These are phyloP conservation scores for Penicillium verrucosum DNA, from an alignment of 2,329 filamentous ascomycete genomes.

Conservation along the genomic window DNA sequence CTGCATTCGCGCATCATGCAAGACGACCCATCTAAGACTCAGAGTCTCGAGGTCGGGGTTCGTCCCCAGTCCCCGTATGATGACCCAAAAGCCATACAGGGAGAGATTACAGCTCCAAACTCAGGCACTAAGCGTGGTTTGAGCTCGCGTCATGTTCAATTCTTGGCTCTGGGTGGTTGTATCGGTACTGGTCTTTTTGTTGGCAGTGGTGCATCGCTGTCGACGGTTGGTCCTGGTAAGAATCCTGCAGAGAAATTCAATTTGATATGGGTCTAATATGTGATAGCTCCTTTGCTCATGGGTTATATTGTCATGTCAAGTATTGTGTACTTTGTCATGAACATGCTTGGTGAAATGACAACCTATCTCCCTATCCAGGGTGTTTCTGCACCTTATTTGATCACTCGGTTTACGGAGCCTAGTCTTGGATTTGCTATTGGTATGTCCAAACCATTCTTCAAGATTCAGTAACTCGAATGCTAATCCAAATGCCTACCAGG, in stretches of 20 bases:
- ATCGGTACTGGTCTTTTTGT: constrained; percentile 57
- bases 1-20: constrained; percentile 2
- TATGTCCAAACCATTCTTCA: constrained; percentile 11
- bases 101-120: constrained; percentile 4
- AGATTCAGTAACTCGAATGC: not conserved
- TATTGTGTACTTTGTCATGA: constrained; percentile 44
- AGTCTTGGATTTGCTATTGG: constrained; percentile 53
- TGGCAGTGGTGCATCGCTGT: constrained; percentile 48
- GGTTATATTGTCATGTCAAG: constrained; percentile 37
- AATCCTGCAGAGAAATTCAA: no score
- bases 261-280: not conserved
- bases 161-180: constrained; percentile 27
- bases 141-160: constrained; percentile 31
- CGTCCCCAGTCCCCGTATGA: not conserved
- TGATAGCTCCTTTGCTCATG: constrained; percentile 35
- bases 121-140: constrained; percentile 22
- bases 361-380: constrained; percentile 54
- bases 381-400: constrained; percentile 55
- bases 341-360: constrained; percentile 55
- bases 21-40: constrained; percentile 1
- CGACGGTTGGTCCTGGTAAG: constrained; percentile 46
- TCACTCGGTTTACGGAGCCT: constrained; percentile 55
- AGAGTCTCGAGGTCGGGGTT: constrained; percentile 7
- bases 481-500: constrained; percentile 9
- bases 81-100: constrained; percentile 8